Evolutionary conservation across 192 early-diverging fungal species (phyloP), one percentile per base, ranked within the genome.

Genomic region (Backusella australiensis): DNA sequence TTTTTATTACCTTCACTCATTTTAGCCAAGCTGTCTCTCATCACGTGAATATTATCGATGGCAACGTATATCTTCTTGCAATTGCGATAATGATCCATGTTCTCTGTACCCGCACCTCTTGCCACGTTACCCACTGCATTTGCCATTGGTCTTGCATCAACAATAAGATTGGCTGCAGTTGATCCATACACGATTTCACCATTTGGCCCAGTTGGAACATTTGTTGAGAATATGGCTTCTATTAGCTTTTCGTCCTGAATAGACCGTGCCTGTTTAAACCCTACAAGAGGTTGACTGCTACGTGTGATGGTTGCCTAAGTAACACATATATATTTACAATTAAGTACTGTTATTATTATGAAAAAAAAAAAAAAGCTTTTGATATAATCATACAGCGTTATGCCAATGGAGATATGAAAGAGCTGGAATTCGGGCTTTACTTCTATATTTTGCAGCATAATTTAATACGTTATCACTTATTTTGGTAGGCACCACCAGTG

Each of bases 11-110:
- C 91, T 82, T 96, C 96, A 23, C 93, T 88, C 56, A 99, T 80
- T 72, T 90, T 92, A 71, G 87, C 88, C 78, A 96, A 86, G 72
- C 93, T 94, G 67, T 97, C 97, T 41, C 98, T 84, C 89, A 99
- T 96, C 8, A 98, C 96, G 80, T 99, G 98, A 77, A 99, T 99
- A 81, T 99, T 99, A 71, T 97, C 97, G 71, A 99, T 98, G 3
- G 95, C 96, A 80, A 95, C 85, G 77, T 94, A 96, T 67, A 86
- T 88, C 65, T 97, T 91, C 81, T 94, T 92, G 71, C 94, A 97
- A 71, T 92, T 90, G 67, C 88, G 82, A 83, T 99, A 99, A 77
- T 98, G 92, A 36, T 98, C 97, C 83, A 92, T 91, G 81, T 92
- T 97, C 78, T 99, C 98, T 14, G 95, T 94, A 11, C 98, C 98